A percentile compares a stretch with the other conserved stretches of the same genome.
Evolutionary conservation across 306 rosid species (phyloP).

Genomic region (Benincasa hispida): DNA sequence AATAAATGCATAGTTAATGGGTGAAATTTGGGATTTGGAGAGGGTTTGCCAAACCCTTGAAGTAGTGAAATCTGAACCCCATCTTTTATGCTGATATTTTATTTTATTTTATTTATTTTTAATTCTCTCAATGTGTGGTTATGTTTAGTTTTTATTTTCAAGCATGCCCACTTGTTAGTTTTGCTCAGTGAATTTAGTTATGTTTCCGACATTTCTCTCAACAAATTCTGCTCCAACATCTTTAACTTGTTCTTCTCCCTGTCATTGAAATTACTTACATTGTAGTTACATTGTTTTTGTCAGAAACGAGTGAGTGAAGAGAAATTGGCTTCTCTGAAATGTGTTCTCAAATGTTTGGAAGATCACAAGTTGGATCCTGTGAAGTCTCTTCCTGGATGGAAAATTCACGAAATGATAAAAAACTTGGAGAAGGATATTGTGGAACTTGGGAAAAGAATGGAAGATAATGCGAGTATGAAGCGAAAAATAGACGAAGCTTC

Average conservation of each 20-base stretch:
- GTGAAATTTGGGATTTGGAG: neutral
- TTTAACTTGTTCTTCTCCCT: neutral
- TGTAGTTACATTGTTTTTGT: neutral
- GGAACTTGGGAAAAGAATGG: constrained; percentile 17
- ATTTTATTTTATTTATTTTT: neutral
- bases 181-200: neutral
- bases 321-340: constrained; percentile 42
- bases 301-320: constrained; percentile 43
- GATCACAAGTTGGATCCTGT: constrained; percentile 30
- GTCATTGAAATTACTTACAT: neutral
- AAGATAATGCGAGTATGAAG: constrained; percentile 18
- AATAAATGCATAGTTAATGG: neutral
- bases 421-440: constrained; percentile 32
- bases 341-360: constrained; percentile 35
- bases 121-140: neutral
- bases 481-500: constrained; percentile 28
- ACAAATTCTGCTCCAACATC: neutral
- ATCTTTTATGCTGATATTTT: neutral
- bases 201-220: neutral
- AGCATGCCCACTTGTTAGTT: neutral
- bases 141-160: neutral
- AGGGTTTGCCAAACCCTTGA: neutral
- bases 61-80: neutral
- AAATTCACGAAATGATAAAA: constrained; percentile 30
- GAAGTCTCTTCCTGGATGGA: constrained; percentile 37